Percentiles rank a stretch among this genome's conserved stretches.
phyloP scores from a whole-genome alignment of 768 basidiomycete species.

The Suillus fuscotomentosus region DNA sequence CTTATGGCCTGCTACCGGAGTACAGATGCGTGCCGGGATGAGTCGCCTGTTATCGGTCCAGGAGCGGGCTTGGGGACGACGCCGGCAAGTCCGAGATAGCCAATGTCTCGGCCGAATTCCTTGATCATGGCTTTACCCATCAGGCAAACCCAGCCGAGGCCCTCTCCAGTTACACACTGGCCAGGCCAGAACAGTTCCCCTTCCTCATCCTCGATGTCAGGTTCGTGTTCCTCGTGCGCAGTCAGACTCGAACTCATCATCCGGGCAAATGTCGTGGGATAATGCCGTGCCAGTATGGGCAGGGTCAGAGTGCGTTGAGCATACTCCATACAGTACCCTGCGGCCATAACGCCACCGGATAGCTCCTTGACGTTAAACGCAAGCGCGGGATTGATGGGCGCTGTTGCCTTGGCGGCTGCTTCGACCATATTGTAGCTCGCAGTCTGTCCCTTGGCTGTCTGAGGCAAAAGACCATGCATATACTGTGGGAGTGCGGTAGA shows the following conservation, averaged over 20 bases:
- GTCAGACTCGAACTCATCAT: constrained; percentile 64
- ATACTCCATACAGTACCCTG: constrained; percentile 40
- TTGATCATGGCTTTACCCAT: constrained; percentile 87
- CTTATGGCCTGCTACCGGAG: constrained; percentile 27
- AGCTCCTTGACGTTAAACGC: constrained; percentile 28
- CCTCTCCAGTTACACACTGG: constrained; percentile 69
- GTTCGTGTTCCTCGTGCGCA: constrained; percentile 70
- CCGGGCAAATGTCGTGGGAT: constrained; percentile 73
- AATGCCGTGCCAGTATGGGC: constrained; percentile 65
- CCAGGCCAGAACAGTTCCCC: constrained; percentile 87
- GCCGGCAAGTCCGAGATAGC: constrained; percentile 69
- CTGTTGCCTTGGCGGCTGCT: constrained; percentile 30
- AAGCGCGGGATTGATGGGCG: constrained; percentile 26
- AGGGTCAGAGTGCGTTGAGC: constrained; percentile 60
- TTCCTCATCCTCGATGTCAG: constrained; percentile 83
- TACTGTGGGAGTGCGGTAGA: constrained; percentile 44
- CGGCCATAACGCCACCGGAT: constrained; percentile 39
- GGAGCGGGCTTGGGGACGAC: constrained; percentile 68
- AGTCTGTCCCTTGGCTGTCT: constrained; percentile 27
- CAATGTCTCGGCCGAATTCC: constrained; percentile 75
- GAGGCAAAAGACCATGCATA: constrained; percentile 26
- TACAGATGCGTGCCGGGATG: constrained; percentile 29
- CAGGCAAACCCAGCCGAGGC: constrained; percentile 83
- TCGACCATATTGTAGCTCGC: constrained; percentile 26
- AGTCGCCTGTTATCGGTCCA: constrained; percentile 28